These are phyloP conservation scores for Apiospora rasikravindrae DNA, from an alignment of 2,329 filamentous ascomycete genomes.

Conservation along the genomic window DNA sequence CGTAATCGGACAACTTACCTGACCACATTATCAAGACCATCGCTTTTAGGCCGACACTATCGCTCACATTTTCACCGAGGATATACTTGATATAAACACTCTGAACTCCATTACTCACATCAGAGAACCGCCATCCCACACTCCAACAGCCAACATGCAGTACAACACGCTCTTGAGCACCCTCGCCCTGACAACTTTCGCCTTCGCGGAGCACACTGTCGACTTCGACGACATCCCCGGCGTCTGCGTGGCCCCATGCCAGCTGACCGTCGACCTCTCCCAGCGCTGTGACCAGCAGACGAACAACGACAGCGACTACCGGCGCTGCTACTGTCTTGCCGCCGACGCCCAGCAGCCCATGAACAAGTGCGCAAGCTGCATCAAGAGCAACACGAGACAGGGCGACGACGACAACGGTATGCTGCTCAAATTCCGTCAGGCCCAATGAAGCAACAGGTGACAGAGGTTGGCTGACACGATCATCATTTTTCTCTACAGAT, in stretches of 20 bases:
- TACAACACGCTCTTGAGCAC: neutral
- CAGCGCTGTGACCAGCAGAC: conserved; percentile 27
- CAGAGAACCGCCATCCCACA: no score
- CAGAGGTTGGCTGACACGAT: neutral
- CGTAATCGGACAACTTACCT: neutral
- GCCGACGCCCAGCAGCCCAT: conserved; percentile 23
- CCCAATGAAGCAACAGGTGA: neutral
- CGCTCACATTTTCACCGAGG: neutral
- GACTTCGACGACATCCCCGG: conserved; percentile 26
- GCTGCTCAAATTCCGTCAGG: neutral
- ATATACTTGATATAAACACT: neutral
- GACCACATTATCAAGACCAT: no score
- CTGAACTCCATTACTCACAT: neutral
- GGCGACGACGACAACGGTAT: conserved; percentile 28
- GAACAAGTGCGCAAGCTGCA: conserved; percentile 29
- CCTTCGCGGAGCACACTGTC: conserved; percentile 29
- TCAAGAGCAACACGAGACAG: conserved; percentile 25
- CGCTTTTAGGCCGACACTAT: no score
- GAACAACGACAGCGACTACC: conserved; percentile 26
- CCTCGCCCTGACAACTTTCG: conserved; percentile 23
- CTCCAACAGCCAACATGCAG: neutral
- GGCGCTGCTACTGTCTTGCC: conserved; percentile 26
- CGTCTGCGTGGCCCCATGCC: conserved; percentile 26
- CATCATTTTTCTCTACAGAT: conserved; percentile 14
- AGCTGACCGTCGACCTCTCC: conserved; percentile 29